Base-by-base conservation (phyloP, 23 red algal genomes). In the Cyanidioschyzon merolae region DNA sequence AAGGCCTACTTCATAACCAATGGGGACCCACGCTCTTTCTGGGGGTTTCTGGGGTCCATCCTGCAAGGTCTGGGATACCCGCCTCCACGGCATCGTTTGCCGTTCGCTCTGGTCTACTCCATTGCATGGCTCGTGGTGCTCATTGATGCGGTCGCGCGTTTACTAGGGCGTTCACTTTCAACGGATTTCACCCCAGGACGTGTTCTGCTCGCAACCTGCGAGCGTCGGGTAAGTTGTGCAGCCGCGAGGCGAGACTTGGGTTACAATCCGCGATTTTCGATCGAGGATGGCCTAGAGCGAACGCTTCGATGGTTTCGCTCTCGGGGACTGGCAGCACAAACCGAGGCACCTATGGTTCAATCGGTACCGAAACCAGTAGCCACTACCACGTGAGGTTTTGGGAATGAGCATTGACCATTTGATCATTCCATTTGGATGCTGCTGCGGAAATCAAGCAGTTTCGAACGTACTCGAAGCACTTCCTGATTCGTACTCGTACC, bases 1-100 rank as follows among this genome's bases (percentile, higher is more conserved):
- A 50, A 80, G n/a, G 90, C 80, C n/a, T 95, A 95, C 32, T 95
- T 95, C 38, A 95, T 95, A 50, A 95, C 90, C 2, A 95, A 95
- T 40, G 84, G 88, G 38, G 90, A 95, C 57, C 76, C 90, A 35
- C 82, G 82, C 41, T 78, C 76, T 12, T 95, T 95, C 75, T 95
- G 90, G 90, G 85, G 83, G 25, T 84, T 89, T 34, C 40, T 76
- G 0, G 85, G 90, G 1, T 50, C 79, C 75, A 75, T 95, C 1
- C 79, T 95, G 3, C 76, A 74, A 32, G 80, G 80, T 18, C 75
- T 95, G 18, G 90, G 90, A 0, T 95, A 95, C 45, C 83, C 84
- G 0, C 58, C 59, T 37, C 90, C 90, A 29, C 68, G 74, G 12
- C 54, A 76, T 15, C 76, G 38, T 39, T 34, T 95, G 25, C 90